Percentiles rank a stretch among this genome's conserved stretches.
phyloP scores from a whole-genome alignment of 345 rosid genomes.

The Salix caprea region DNA sequence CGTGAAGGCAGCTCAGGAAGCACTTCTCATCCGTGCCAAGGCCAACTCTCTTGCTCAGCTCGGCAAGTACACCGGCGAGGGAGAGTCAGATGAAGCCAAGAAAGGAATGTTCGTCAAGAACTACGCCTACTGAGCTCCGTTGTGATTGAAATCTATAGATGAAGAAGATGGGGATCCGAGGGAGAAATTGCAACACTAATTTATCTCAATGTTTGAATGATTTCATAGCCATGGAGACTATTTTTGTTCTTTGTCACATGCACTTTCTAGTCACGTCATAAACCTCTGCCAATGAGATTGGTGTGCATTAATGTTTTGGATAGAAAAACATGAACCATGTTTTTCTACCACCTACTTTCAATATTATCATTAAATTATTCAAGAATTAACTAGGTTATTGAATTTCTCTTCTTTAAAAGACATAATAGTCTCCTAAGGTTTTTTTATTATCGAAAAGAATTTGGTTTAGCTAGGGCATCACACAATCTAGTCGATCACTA shows the following conservation, averaged over 20 bases:
- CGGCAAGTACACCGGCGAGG: conserved; percentile 84
- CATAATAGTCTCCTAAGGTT: no score
- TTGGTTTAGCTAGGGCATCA: no score
- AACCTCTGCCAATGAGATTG: conserved; percentile 32
- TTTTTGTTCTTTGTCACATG: conserved; percentile 39
- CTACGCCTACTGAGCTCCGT: conserved; percentile 51
- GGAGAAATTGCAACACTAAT: conserved; percentile 9
- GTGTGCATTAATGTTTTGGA: conserved; percentile 1
- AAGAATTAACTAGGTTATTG: no score
- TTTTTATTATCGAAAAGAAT: no score
- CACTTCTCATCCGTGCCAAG: conserved; percentile 66
- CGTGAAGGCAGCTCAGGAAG: conserved; percentile 73
- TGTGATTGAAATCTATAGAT: background rate
- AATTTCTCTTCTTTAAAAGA: no score
- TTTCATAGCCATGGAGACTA: conserved; percentile 36
- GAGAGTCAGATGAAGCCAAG: conserved; percentile 93
- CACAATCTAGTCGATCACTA: no score
- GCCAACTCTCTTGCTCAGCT: conserved; percentile 95
- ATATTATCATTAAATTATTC: no score
- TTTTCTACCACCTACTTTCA: no score
- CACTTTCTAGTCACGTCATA: conserved; percentile 36
- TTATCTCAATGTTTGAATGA: conserved; percentile 25
- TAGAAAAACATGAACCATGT: no score
- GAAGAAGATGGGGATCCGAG: conserved; percentile 19
- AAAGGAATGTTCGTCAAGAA: conserved; percentile 89